These are phyloP conservation scores for Saprolegnia parasitica DNA, from an alignment of 352 stramenopile species.

Conservation along the genomic window DNA sequence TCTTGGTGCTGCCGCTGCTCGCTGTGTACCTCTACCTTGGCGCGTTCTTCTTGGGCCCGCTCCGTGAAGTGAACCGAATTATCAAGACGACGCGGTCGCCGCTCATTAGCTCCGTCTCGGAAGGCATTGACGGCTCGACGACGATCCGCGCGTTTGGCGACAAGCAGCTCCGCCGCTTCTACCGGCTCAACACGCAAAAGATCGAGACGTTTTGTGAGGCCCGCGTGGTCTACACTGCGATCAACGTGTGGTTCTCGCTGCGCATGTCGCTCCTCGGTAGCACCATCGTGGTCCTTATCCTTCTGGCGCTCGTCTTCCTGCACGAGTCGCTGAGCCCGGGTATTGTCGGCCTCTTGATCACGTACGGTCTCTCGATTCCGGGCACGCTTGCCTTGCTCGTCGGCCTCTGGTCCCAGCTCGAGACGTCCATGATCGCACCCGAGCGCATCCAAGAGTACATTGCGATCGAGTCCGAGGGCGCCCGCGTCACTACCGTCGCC, in stretches of 20 bases:
- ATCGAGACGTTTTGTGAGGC: constrained; percentile 35
- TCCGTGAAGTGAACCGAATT: constrained; percentile 47
- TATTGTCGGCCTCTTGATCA: constrained; percentile 24
- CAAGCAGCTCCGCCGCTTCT: constrained; percentile 19
- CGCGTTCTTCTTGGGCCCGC: constrained; percentile 43
- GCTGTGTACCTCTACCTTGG: constrained; percentile 67
- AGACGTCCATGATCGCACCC: constrained; percentile 80
- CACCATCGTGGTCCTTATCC: constrained; percentile 32
- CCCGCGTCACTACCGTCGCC: background rate
- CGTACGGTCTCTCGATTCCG: constrained; percentile 24
- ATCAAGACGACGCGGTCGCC: constrained; percentile 43
- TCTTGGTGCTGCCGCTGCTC: constrained; percentile 74
- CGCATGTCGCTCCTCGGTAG: constrained; percentile 45
- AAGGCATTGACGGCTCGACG: constrained; percentile 44
- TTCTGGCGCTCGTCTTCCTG: constrained; percentile 33
- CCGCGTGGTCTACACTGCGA: constrained; percentile 34
- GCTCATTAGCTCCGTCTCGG: constrained; percentile 46
- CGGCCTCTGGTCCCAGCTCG: constrained; percentile 69
- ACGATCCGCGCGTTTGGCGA: constrained; percentile 47
- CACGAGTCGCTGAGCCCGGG: constrained; percentile 15
- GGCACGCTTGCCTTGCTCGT: constrained; percentile 75
- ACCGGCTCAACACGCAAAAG: background rate
- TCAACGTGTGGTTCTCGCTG: constrained; percentile 41
- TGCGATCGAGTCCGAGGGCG: constrained; percentile 33
- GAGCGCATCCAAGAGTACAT: constrained; percentile 86